phyloP scores from a whole-genome alignment of 2,329 filamentous ascomycete species.

The Trichoderma atroviride region DNA sequence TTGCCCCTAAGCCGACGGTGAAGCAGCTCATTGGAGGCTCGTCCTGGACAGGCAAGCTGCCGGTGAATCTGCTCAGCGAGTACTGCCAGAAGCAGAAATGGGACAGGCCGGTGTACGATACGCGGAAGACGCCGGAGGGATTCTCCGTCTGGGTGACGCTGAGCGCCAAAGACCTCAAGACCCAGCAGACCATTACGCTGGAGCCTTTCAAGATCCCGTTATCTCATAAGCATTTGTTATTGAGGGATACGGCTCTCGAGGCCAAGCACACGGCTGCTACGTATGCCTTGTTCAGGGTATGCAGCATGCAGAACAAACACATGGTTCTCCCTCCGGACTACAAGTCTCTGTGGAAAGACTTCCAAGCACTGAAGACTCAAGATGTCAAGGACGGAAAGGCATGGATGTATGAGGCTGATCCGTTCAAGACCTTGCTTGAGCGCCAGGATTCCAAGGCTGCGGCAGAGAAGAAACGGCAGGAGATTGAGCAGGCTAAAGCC shows the following conservation, averaged over 20 bases:
- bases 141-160: conserved; percentile 82
- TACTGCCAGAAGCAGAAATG: conserved; percentile 95
- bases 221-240: conserved; percentile 73
- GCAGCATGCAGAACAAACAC: conserved; percentile 94
- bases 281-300: conserved; percentile 87
- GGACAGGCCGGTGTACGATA: conserved; percentile 90
- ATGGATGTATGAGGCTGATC: conserved; percentile 96
- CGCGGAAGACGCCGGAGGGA: conserved; percentile 72
- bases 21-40: conserved; percentile 89
- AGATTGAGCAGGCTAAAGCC: conserved; percentile 67
- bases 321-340: conserved; percentile 92
- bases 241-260: conserved; percentile 80
- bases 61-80: conserved; percentile 89
- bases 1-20: conserved; percentile 62
- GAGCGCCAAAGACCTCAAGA: conserved; percentile 76
- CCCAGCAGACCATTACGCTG: conserved; percentile 71
- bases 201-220: conserved; percentile 81
- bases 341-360: conserved; percentile 88
- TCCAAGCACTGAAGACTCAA: conserved; percentile 77
- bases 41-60: conserved; percentile 96
- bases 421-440: conserved; percentile 80
- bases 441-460: conserved; percentile 75
- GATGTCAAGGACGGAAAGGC: conserved; percentile 75
- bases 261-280: conserved; percentile 92
- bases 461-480: conserved; percentile 77